Evolutionary conservation across 148 eudicot genomes (phyloP).

Genomic region (Vaccinium myrtillus): DNA sequence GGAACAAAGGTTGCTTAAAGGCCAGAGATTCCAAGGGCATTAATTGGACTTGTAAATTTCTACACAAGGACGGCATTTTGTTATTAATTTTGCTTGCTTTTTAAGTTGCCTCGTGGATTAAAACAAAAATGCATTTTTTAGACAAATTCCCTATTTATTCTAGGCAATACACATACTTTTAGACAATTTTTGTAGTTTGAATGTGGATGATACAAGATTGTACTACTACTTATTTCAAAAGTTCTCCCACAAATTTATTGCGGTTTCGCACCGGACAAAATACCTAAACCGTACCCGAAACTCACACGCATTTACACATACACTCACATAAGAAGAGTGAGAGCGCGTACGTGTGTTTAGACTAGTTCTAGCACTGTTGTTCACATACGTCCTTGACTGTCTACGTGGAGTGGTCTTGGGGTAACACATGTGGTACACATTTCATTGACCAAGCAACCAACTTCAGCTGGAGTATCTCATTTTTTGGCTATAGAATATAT

Average conservation of each 20-base stretch:
- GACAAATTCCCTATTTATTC: not conserved
- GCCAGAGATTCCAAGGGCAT: slow-evolving; percentile 51
- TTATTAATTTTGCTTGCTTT: not conserved
- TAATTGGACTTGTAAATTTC: slow-evolving; percentile 18
- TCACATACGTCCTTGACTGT: no score
- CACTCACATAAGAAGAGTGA: no score
- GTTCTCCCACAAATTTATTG: not conserved
- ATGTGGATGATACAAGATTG: not conserved
- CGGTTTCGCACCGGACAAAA: no score
- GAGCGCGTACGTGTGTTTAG: no score
- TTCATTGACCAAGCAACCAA: no score
- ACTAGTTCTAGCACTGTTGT: no score
- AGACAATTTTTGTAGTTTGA: not conserved
- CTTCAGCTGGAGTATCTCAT: no score
- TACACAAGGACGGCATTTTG: slow-evolving; percentile 7
- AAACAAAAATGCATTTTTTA: not conserved
- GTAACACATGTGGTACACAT: no score
- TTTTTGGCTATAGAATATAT: no score
- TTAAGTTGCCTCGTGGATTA: slow-evolving; percentile 11
- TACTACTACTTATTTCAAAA: not conserved
- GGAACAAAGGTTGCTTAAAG: slow-evolving; percentile 96
- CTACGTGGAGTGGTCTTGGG: no score
- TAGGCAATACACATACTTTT: not conserved
- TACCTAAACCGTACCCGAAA: no score
- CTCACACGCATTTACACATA: not conserved